Conservation (phyloP, 2,329 filamentous ascomycete species). For the Fusarium zealandicum region DNA sequence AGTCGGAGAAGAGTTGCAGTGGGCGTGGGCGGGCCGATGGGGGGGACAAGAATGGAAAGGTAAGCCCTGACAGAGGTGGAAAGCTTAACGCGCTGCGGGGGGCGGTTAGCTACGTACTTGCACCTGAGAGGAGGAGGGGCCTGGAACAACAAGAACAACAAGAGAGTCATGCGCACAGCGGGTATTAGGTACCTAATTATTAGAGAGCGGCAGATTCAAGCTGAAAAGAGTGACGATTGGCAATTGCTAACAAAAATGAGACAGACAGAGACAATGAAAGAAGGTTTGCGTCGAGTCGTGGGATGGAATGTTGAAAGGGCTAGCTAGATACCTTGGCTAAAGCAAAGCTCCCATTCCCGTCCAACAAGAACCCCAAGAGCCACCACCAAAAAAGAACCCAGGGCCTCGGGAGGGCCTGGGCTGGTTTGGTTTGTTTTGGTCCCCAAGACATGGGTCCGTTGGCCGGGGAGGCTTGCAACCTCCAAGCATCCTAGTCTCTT, state of each 20-base stretch:
- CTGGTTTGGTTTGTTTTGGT: slow-evolving; percentile 35
- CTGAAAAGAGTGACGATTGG: slow-evolving; percentile 2
- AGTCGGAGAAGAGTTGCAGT: slow-evolving; percentile 37
- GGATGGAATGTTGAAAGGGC: slow-evolving; percentile 29
- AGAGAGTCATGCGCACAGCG: slow-evolving; percentile 24
- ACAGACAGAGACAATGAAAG: slow-evolving; percentile 12
- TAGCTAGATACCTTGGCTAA: too few relatives aligned
- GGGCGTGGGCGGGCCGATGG: slow-evolving; percentile 32
- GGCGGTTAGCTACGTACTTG: slow-evolving; percentile 19
- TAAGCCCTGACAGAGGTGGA: slow-evolving; percentile 23
- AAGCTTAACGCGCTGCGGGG: slow-evolving; percentile 25
- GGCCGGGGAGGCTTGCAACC: slow-evolving; percentile 29
- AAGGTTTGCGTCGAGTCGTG: slow-evolving; percentile 21
- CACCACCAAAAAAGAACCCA: slow-evolving; percentile 5
- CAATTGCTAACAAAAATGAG: slow-evolving; percentile 14
- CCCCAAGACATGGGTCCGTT: slow-evolving; percentile 31
- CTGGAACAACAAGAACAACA: slow-evolving; percentile 3
- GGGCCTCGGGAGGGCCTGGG: slow-evolving; percentile 9
- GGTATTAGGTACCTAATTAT: background rate
- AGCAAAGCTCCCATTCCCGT: slow-evolving; percentile 16
- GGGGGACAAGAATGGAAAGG: slow-evolving; percentile 15
- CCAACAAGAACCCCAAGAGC: background rate
- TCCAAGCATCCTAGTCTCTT: slow-evolving; percentile 20
- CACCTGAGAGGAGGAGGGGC: background rate
- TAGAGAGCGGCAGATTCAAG: slow-evolving; percentile 14